These are phyloP conservation scores for Candida xyloterini DNA, from an alignment of 805 yeast species.

Conservation along the genomic window DNA sequence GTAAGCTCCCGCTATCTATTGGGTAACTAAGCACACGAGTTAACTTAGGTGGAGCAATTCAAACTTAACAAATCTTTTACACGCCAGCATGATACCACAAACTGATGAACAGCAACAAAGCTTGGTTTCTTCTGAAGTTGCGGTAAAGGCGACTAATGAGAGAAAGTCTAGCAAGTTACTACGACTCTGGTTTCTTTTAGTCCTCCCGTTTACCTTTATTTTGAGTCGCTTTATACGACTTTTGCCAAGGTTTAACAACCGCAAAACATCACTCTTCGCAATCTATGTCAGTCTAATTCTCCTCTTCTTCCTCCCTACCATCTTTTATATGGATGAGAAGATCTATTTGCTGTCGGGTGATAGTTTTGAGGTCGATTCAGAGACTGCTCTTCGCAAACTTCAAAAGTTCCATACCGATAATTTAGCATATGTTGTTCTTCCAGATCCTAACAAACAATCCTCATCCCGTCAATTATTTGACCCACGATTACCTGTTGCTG, in stretches of 20 bases:
- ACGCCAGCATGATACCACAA: conserved; percentile 2
- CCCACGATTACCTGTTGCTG: conserved; percentile 33
- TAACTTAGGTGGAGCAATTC: neutral
- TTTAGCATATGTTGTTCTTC: conserved; percentile 52
- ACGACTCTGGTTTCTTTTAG: conserved; percentile 4
- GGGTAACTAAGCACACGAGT: conserved; percentile 3
- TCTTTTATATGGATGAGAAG: conserved; percentile 18
- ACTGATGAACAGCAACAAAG: conserved; percentile 1
- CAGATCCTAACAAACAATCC: conserved; percentile 20
- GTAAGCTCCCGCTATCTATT: neutral
- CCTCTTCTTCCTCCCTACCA: conserved; percentile 17
- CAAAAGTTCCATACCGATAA: conserved; percentile 15
- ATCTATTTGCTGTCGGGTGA: conserved; percentile 7
- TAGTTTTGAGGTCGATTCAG: conserved; percentile 17
- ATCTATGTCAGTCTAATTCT: conserved; percentile 15
- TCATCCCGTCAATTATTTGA: conserved; percentile 20
- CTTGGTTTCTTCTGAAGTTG: neutral
- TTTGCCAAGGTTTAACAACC: conserved; percentile 6
- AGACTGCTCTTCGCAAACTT: conserved; percentile 10
- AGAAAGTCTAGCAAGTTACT: neutral
- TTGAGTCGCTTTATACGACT: conserved; percentile 4
- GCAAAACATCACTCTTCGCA: conserved; percentile 15
- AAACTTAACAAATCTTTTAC: neutral
- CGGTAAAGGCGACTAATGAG: neutral
- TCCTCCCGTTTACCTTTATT: conserved; percentile 11